These are phyloP conservation scores for Colletotrichum karsti DNA, from an alignment of 2,329 filamentous ascomycete genomes.

Conservation along the genomic window DNA sequence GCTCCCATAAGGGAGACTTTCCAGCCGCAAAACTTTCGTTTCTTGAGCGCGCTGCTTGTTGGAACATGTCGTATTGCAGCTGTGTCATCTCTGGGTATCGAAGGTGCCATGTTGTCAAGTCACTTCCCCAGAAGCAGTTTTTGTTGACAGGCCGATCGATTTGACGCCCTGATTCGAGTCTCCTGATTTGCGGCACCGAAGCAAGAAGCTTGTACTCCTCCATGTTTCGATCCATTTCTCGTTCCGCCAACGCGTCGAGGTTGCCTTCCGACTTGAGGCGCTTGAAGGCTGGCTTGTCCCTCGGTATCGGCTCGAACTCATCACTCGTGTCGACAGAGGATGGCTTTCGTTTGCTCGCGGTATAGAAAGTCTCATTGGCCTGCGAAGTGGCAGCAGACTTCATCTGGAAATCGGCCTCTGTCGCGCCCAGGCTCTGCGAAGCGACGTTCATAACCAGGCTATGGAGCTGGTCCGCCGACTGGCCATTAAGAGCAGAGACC, in stretches of 20 bases:
- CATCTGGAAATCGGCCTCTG: constrained; percentile 44
- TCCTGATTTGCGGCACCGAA: constrained; percentile 57
- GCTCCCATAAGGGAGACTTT: constrained; percentile 59
- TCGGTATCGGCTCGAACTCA: constrained; percentile 49
- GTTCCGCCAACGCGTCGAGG: constrained; percentile 43
- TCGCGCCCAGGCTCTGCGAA: constrained; percentile 64
- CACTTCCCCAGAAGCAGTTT: constrained; percentile 64
- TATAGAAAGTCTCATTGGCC: constrained; percentile 43
- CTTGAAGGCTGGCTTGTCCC: constrained; percentile 60
- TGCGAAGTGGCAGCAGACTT: constrained; percentile 30
- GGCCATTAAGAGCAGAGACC: constrained; percentile 40
- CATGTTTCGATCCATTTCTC: constrained; percentile 44
- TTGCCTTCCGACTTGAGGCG: constrained; percentile 61
- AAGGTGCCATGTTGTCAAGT: constrained; percentile 66
- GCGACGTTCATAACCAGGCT: constrained; percentile 60
- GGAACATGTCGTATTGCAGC: constrained; percentile 64
- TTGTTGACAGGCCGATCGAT: constrained; percentile 67
- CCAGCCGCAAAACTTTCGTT: constrained; percentile 63
- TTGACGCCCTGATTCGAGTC: constrained; percentile 60
- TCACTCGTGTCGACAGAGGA: constrained; percentile 58
- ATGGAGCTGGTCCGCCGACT: constrained; percentile 58
- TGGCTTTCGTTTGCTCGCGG: constrained; percentile 65
- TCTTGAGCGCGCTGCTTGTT: constrained; percentile 56
- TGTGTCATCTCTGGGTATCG: constrained; percentile 72
- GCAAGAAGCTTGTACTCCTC: constrained; percentile 57